These are phyloP conservation scores for Lophiostoma macrostomum DNA, from an alignment of 495 filamentous ascomycete genomes.

Conservation along the genomic window DNA sequence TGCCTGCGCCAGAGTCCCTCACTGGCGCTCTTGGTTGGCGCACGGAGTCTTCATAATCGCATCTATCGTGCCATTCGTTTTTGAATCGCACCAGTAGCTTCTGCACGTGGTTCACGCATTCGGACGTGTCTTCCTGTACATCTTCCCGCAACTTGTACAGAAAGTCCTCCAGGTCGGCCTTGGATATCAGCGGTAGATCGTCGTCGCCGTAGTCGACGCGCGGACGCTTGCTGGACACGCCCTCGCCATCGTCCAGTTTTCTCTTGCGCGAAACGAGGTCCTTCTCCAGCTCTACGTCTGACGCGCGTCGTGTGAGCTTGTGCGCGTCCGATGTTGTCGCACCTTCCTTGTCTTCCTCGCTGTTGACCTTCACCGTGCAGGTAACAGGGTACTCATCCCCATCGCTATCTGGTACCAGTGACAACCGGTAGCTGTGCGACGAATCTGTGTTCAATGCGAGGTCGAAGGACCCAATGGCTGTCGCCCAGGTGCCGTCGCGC, in stretches of 20 bases:
- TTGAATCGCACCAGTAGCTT: conserved; percentile 31
- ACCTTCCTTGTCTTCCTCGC: not conserved
- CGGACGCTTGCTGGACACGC: conserved; percentile 6
- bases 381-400: conserved; percentile 28
- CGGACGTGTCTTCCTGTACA: conserved; percentile 32
- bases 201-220: conserved; percentile 20
- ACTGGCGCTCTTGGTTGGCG: conserved; percentile 4
- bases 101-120: conserved; percentile 34
- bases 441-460: conserved; percentile 1
- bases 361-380: conserved; percentile 6
- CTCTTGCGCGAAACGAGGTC: conserved; percentile 21
- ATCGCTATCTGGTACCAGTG: conserved; percentile 15
- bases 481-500: conserved; percentile 18
- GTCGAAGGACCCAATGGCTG: conserved; percentile 11
- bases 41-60: conserved; percentile 22
- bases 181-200: conserved; percentile 19
- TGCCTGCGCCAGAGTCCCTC: not conserved
- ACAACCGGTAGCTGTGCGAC: conserved; percentile 9
- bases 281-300: conserved; percentile 24
- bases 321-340: not conserved
- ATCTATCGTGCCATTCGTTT: conserved; percentile 35
- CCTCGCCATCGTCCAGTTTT: conserved; percentile 8
- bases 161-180: conserved; percentile 21
- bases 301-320: conserved; percentile 9
- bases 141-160: conserved; percentile 23